Percentiles rank a stretch among this genome's conserved stretches.
phyloP scores from a whole-genome alignment of 768 basidiomycete species.

The Mrakia hoshinonis region DNA sequence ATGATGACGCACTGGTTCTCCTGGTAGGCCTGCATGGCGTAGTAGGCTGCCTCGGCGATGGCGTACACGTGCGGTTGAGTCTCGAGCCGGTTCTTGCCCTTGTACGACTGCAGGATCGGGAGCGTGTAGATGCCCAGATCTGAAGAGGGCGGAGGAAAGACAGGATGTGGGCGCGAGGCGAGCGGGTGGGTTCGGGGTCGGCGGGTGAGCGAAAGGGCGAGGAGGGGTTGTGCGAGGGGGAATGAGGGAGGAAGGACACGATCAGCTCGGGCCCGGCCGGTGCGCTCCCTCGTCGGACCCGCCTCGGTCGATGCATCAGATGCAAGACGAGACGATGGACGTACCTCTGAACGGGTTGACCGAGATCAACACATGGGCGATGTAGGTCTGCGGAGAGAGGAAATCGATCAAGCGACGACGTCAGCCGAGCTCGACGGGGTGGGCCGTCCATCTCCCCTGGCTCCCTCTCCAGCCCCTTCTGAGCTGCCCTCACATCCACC shows the following conservation, averaged over 20 bases:
- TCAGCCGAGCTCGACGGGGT: background rate
- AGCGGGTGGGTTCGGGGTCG: no score
- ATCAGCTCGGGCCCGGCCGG: background rate
- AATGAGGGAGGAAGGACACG: background rate
- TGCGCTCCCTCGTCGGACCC: background rate
- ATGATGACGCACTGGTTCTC: slow-evolving; percentile 99
- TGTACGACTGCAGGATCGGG: slow-evolving; percentile 71
- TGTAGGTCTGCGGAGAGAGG: slow-evolving; percentile 58
- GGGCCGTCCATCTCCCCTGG: background rate
- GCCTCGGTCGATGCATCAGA: background rate
- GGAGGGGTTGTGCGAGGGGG: background rate
- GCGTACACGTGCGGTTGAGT: slow-evolving; percentile 96
- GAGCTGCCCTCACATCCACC: background rate
- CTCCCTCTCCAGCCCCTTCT: background rate
- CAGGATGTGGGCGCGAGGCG: slow-evolving; percentile 1
- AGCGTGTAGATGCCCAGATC: slow-evolving; percentile 98
- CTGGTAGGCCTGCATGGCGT: slow-evolving; percentile 98
- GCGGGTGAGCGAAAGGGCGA: slow-evolving; percentile 18
- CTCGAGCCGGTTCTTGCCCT: slow-evolving; percentile 94
- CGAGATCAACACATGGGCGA: slow-evolving; percentile 96
- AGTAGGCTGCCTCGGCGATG: slow-evolving; percentile 94
- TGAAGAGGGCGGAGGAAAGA: slow-evolving; percentile 37
- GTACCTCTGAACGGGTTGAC: slow-evolving; percentile 94
- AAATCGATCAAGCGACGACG: background rate
- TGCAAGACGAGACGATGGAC: slow-evolving; percentile 26